Base-by-base conservation (phyloP, 345 rosid genomes). In the Populus euphratica region DNA sequence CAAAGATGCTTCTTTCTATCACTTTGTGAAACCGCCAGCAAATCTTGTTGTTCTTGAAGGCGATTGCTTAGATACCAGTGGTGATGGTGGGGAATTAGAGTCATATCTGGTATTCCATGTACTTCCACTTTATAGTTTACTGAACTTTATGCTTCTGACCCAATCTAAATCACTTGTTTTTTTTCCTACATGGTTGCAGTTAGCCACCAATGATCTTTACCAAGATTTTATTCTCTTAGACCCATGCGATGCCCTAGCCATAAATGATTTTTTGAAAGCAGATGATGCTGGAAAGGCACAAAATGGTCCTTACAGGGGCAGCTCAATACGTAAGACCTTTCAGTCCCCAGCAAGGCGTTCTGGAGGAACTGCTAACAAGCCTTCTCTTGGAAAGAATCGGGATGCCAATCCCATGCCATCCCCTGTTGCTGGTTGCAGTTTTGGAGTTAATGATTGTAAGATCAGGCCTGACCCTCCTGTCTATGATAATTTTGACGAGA, bases 1-100 rank as follows among this genome's bases (percentile, higher is more conserved):
- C 47, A 89, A 86, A 56, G 93, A 92, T 68, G 78, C 83, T 79
- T 79, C 81, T 69, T 80, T 87, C 47, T 84, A 88, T 84, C 86
- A 87, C 78, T 90, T 91, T 79, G 91, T 92, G 75, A 96, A 90
- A 85, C 93, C 98, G 69, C 99, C 99, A 4, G 93, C 97, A 76
- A 94, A 94, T 86, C 88, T 96, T 79, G 91, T 94, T 74, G 99
- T 96, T 70, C 89, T 94, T 76, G 97, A 96, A 89, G 97, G 97
- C 52, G 99, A 92, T 76, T 94, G 97, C 85, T 85, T 92, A 66
- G 97, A 94, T 82, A 78, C 88, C 84, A 69, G 84, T 76, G 94
- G 94, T 70, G 93, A 91, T 72, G 91, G 86, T 56, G 92, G 93
- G 54, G 98, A 93, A 80, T 69, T 96, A 80, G 99, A 93, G 80